These are phyloP conservation scores for Phytophthora ohioensis DNA, from an alignment of 352 stramenopile species.

Conservation along the genomic window DNA sequence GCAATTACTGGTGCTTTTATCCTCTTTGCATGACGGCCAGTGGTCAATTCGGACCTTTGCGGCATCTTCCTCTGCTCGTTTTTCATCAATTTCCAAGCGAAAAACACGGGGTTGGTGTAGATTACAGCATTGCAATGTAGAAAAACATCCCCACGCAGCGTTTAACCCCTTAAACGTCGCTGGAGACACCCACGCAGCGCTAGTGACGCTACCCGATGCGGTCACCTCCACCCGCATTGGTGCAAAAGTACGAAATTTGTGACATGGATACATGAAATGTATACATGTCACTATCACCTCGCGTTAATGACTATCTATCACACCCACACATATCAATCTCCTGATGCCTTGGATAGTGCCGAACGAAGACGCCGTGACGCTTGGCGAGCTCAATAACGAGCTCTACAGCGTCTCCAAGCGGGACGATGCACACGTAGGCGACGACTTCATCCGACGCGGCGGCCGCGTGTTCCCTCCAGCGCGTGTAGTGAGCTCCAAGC, in stretches of 20 bases:
- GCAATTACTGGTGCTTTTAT: neutral
- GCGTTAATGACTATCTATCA: conserved; percentile 11
- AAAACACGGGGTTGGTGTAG: conserved; percentile 41
- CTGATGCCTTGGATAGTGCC: conserved; percentile 74
- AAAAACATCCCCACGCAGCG: conserved; percentile 44
- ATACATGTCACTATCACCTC: conserved; percentile 24
- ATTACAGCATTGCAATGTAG: conserved; percentile 25
- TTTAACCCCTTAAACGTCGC: conserved; percentile 28
- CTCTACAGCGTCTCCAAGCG: conserved; percentile 73
- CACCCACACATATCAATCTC: neutral
- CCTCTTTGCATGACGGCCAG: conserved; percentile 41
- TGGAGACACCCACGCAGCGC: conserved; percentile 40
- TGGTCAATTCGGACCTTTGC: conserved; percentile 54
- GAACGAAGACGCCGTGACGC: conserved; percentile 71
- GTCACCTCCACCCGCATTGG: conserved; percentile 39
- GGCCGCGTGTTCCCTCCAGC: conserved; percentile 63
- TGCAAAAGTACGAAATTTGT: neutral
- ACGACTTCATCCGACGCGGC: conserved; percentile 71
- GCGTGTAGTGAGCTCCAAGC: conserved; percentile 60
- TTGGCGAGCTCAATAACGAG: conserved; percentile 78
- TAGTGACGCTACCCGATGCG: conserved; percentile 32
- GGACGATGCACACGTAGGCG: conserved; percentile 65
- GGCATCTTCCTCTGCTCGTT: conserved; percentile 9
- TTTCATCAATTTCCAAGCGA: conserved; percentile 54
- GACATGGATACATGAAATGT: neutral